Evolutionary conservation across 768 basidiomycete species (phyloP), one percentile per base, ranked within the genome.

Genomic region (Podaxis pistillaris): DNA sequence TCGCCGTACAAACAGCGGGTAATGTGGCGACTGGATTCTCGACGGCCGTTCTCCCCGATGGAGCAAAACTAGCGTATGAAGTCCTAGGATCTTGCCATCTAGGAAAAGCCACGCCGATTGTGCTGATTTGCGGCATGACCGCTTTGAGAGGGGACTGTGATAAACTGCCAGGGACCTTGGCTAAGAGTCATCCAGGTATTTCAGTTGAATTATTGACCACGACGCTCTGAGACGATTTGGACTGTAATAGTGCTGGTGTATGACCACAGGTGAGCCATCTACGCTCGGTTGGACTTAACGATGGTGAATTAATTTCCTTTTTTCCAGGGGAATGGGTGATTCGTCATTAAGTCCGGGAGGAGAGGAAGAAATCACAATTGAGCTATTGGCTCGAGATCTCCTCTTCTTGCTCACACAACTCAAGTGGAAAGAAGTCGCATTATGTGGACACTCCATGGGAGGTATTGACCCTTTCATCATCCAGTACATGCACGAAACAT

Each of bases 391-490:
- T 26, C 73, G 79, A 44, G 82, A 84, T 64, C 69, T 84, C 38
- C 68, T 76, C 8, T 69, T 66, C 49, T 74, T 84, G n/a, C 64
- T 83, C 9, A 62, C 69, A 19, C 65, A 67, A 52, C 63, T 84
- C 17, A 67, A 70, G 17, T 83, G 81, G 80, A 75, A 71, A 58
- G 68, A 79, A 52, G 62, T 84, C 28, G 71, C 77, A 7, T 64
- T 84, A 7, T 80, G 81, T 58, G 82, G 81, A 3, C 82, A 77
- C 68, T 84, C 82, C 1, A 82, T 84, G 82, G 82, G 82, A 58
- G 82, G 82, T 81, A 65, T 64, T 13, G 24, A 5, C 30, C 33
- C 56, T 37, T 28, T 55, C 11, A 37, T 38, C 15, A 13, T 12
- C 22, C 17, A 22, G 26, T 49, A 13, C 4, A 24, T 49, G 3